phyloP scores from a whole-genome alignment of 116 monocot genomes.

The Posidonia oceanica region DNA sequence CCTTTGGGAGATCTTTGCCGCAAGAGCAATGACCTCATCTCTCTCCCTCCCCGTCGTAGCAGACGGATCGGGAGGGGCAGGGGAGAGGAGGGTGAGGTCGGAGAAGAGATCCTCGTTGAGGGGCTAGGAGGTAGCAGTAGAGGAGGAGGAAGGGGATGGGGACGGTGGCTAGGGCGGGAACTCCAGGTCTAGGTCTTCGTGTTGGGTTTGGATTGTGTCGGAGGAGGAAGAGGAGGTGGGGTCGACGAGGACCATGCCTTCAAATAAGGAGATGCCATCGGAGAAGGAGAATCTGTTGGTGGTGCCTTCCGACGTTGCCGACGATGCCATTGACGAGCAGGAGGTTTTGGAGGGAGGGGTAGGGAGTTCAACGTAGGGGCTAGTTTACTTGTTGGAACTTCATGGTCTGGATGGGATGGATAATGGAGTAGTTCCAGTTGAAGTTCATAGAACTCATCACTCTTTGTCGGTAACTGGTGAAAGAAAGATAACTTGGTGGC shows the following conservation, averaged over 20 bases:
- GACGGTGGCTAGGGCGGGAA: background rate
- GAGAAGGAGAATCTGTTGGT: background rate
- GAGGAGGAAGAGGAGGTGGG: constrained; percentile 5
- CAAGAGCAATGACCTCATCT: background rate
- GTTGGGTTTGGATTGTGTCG: constrained; percentile 7
- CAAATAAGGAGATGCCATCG: constrained; percentile 37
- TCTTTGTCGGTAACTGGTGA: too few relatives aligned
- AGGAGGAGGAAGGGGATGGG: background rate
- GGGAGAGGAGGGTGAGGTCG: constrained; percentile 5
- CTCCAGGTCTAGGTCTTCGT: too few relatives aligned
- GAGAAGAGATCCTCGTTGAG: constrained; percentile 68
- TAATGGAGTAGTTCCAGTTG: too few relatives aligned
- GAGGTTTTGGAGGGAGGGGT: too few relatives aligned
- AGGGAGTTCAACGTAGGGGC: too few relatives aligned
- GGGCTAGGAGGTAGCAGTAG: constrained; percentile 4
- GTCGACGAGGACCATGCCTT: constrained; percentile 73
- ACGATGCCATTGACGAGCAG: background rate
- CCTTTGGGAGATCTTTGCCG: background rate
- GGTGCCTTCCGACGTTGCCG: background rate
- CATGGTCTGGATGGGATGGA: too few relatives aligned
- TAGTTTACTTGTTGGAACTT: too few relatives aligned
- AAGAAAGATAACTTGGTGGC: too few relatives aligned
- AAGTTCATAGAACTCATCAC: too few relatives aligned
- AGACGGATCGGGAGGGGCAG: constrained; percentile 2
- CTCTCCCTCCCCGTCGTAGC: background rate